Percentiles rank a stretch among this genome's conserved stretches.
phyloP scores from a whole-genome alignment of 2,329 filamentous ascomycete genomes.

The Graphium sp. region DNA sequence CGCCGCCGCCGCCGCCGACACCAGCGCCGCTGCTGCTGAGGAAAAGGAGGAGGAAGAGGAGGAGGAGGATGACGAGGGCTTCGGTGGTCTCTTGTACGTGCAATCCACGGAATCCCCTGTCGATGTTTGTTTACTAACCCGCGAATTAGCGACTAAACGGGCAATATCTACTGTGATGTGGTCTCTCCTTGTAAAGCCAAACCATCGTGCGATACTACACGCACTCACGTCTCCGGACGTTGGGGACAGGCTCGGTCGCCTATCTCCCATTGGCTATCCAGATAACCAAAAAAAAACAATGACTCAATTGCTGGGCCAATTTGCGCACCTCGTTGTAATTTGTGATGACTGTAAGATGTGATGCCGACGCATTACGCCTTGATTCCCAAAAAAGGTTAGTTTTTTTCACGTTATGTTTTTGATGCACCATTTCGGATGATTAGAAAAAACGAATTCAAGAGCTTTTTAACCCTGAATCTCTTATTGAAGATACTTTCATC shows the following conservation, averaged over 20 bases:
- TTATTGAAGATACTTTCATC: constrained; percentile 40
- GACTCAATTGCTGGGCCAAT: too few species aligned
- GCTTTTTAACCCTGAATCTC: constrained; percentile 53
- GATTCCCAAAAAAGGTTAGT: constrained; percentile 27
- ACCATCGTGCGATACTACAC: too few species aligned
- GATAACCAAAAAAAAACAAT: too few species aligned
- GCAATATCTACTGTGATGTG: neutral
- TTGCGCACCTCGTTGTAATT: too few species aligned
- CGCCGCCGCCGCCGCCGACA: constrained; percentile 30
- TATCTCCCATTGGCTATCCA: too few species aligned
- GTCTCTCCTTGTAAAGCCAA: too few species aligned
- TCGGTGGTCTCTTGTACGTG: constrained; percentile 74
- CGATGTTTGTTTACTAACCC: too few species aligned
- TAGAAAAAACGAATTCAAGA: constrained; percentile 36
- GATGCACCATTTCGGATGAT: constrained; percentile 26
- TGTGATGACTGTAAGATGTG: too few species aligned
- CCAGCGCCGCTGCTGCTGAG: constrained; percentile 46
- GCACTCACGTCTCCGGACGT: too few species aligned
- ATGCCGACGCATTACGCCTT: too few species aligned
- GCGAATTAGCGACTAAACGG: neutral
- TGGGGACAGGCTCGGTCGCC: too few species aligned
- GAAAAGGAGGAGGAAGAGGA: constrained; percentile 54
- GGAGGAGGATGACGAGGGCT: constrained; percentile 38
- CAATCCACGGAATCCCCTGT: too few species aligned
- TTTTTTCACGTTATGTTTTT: constrained; percentile 6